Base-by-base conservation (phyloP, 139 green algal species). In the Tetratostichococcus sp. region DNA sequence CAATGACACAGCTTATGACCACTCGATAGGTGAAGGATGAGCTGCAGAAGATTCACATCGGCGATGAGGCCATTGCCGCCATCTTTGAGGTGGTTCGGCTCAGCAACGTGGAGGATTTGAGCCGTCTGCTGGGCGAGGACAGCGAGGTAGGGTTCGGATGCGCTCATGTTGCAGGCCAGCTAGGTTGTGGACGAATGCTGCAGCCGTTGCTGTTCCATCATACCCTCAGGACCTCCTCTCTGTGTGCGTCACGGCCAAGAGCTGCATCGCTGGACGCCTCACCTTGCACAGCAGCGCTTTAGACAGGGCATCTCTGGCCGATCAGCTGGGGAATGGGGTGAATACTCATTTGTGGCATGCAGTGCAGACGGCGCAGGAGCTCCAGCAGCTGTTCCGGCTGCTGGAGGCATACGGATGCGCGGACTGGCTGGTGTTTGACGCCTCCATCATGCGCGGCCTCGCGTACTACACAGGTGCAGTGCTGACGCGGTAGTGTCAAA, bases 381-480 rank as follows among this genome's bases (percentile, higher is more conserved):
- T 99, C 34, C 75, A 81, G 62, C 73, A 73, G 26, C 87, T 99
- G 32, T 98, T 95, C 71, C 32, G 66, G 30, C 87, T 99, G 33
- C 92, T 93, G 2, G 86, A 89, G 6, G 94, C 86, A 0, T 97
- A 97, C 77, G 94, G 93, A 57, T 91, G 86, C 57, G 72, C 75
- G 2, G 91, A 99, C 70, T 99, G 92, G 92, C 87, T 99, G 30
- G 78, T 91, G 32, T 97, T 98, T 86, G 95, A 99, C 72, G 86
- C 93, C 21, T 92, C 80, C 65, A 89, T 98, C 1, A 94, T 99
- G 59, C 83, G 96, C 32, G 96, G 96, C 25, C 89, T 99, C 65
- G 94, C 96, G 0, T 99, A 99, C 86, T 99, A 99, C 88, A 99
- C 95, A 73, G 91, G 93, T 90, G 76, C 21, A 31, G n/a, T n/a